phyloP scores from a whole-genome alignment of 164 flowering plant genomes.

The Nymphaea thermarum region DNA sequence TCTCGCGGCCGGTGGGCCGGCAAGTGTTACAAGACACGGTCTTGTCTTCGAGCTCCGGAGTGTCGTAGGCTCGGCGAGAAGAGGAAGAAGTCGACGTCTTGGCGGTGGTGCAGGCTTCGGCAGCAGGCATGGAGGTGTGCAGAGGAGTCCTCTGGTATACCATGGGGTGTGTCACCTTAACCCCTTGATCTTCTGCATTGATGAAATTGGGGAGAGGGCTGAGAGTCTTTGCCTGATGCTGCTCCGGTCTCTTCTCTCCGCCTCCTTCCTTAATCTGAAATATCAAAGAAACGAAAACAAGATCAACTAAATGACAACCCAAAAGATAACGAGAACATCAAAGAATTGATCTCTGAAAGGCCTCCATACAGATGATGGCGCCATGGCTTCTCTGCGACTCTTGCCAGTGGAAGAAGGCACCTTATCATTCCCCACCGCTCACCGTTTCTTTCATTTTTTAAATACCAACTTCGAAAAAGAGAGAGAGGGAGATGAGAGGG shows the following conservation, averaged over 20 bases:
- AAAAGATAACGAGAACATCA: neutral
- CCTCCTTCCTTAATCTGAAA: neutral
- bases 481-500: neutral
- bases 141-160: neutral
- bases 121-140: neutral
- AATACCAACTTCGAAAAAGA: neutral
- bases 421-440: neutral
- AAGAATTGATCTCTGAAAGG: neutral
- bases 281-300: neutral
- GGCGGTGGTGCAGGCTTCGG: constrained; percentile 3
- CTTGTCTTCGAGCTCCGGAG: constrained; percentile 10
- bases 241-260: neutral
- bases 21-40: constrained; percentile 81
- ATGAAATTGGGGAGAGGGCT: neutral
- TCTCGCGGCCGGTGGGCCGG: constrained; percentile 66
- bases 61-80: neutral
- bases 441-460: neutral
- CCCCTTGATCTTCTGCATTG: neutral
- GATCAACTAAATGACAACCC: neutral
- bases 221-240: neutral
- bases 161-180: neutral
- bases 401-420: neutral
- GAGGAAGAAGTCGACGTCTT: constrained; percentile 5
- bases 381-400: neutral
- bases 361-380: neutral